These are phyloP conservation scores for Gnaphalium uliginosum DNA, from an alignment of 129 eudicot species.

Conservation along the genomic window DNA sequence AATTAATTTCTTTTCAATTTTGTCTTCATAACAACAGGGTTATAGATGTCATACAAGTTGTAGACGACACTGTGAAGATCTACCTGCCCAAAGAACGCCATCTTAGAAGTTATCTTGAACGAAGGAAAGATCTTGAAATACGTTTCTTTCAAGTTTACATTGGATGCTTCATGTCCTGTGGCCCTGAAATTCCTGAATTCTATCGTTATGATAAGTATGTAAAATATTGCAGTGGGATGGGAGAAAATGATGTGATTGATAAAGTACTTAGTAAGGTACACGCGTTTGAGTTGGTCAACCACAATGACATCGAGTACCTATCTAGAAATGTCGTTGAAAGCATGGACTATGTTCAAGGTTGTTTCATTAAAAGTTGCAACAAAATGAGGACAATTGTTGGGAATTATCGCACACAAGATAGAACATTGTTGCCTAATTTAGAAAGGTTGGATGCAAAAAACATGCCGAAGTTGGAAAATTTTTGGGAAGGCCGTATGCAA, in stretches of 20 bases:
- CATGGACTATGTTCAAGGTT: constrained; percentile 34
- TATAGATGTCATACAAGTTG: constrained; percentile 36
- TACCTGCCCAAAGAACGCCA: constrained; percentile 26
- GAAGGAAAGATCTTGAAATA: constrained; percentile 17
- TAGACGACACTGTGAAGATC: constrained; percentile 26
- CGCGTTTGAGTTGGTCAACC: constrained; percentile 33
- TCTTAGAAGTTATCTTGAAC: constrained; percentile 24
- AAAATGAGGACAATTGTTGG: constrained; percentile 21
- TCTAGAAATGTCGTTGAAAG: constrained; percentile 15
- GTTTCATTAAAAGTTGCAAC: constrained; percentile 30
- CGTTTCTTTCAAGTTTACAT: constrained; percentile 34
- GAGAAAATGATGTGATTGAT: constrained; percentile 11
- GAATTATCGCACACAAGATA: neutral
- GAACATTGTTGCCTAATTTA: constrained; percentile 30
- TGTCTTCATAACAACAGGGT: constrained; percentile 17
- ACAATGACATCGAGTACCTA: constrained; percentile 28
- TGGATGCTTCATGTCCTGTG: constrained; percentile 29
- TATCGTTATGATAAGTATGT: constrained; percentile 32
- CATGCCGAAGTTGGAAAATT: constrained; percentile 24
- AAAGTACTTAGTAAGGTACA: constrained; percentile 24
- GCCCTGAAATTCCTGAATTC: constrained; percentile 23
- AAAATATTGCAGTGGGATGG: constrained; percentile 27
- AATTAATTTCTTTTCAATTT: constrained; percentile 25
- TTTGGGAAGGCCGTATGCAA: constrained; percentile 26
- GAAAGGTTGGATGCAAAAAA: constrained; percentile 33